These are phyloP conservation scores for Mrakia gelida DNA, from an alignment of 768 basidiomycete genomes.

Conservation along the genomic window DNA sequence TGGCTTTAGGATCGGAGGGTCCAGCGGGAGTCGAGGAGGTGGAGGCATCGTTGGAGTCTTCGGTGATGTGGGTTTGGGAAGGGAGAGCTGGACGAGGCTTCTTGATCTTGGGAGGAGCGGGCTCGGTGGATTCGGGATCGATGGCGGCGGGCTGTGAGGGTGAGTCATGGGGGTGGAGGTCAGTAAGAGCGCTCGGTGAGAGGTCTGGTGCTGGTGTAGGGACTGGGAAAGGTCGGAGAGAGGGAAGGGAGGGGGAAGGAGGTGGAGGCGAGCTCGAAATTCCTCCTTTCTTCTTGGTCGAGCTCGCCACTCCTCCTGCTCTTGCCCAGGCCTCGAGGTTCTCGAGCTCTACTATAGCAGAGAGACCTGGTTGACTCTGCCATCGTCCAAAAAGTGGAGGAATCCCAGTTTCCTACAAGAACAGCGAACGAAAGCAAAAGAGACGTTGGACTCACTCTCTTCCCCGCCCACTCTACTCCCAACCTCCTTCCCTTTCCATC, in stretches of 20 bases:
- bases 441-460: constrained; percentile 54
- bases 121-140: constrained; percentile 21
- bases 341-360: too few relatives aligned
- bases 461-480: constrained; percentile 68
- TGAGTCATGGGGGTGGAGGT: not conserved
- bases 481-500: constrained; percentile 62
- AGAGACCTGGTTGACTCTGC: not conserved
- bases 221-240: too few relatives aligned
- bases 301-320: too few relatives aligned
- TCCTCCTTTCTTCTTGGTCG: too few relatives aligned
- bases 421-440: not conserved
- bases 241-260: too few relatives aligned
- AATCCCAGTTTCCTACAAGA: not conserved
- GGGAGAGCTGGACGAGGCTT: constrained; percentile 27
- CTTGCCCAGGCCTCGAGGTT: too few relatives aligned
- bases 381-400: too few relatives aligned
- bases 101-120: constrained; percentile 26
- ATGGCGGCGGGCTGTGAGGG: not conserved
- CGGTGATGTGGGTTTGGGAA: constrained; percentile 20
- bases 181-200: not conserved
- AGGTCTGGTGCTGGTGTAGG: not conserved
- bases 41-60: constrained; percentile 1
- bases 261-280: too few relatives aligned
- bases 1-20: constrained; percentile 65
- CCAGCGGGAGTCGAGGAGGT: not conserved